These are phyloP conservation scores for Allantophomopsis lycopodina DNA, from an alignment of 2,329 filamentous ascomycete species.

Conservation along the genomic window DNA sequence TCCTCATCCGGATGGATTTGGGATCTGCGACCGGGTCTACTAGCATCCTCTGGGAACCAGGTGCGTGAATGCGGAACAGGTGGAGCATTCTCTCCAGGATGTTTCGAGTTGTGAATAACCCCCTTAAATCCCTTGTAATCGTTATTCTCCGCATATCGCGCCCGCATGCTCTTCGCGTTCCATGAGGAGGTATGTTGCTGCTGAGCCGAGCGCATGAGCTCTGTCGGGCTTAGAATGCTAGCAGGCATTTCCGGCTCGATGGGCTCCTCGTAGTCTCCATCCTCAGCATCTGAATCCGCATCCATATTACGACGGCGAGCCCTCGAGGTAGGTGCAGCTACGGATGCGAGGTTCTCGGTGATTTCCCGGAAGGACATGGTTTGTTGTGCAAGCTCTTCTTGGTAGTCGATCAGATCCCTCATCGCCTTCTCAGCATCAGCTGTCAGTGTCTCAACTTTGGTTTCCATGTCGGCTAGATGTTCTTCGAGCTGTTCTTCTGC, in stretches of 20 bases:
- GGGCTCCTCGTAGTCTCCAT: conserved; percentile 26
- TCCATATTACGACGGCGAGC: conserved; percentile 6
- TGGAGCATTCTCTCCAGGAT: conserved; percentile 35
- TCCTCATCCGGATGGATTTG: conserved; percentile 23
- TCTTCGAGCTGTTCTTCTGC: conserved; percentile 25
- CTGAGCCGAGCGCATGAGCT: conserved; percentile 21
- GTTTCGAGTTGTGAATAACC: conserved; percentile 44
- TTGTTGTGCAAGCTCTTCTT: conserved; percentile 25
- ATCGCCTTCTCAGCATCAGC: conserved; percentile 40
- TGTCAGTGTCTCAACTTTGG: conserved; percentile 35
- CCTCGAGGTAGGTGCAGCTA: conserved; percentile 9
- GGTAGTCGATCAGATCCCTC: conserved; percentile 41
- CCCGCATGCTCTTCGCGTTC: conserved; percentile 21
- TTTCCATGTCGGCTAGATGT: conserved; percentile 19
- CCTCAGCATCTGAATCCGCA: conserved; percentile 21
- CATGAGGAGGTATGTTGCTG: conserved; percentile 20
- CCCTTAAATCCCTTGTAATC: conserved; percentile 46
- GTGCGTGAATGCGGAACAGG: conserved; percentile 39
- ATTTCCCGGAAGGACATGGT: conserved; percentile 15
- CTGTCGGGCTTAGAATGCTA: conserved; percentile 18
- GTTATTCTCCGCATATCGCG: conserved; percentile 43
- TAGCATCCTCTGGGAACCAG: conserved; percentile 38
- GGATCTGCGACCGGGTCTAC: conserved; percentile 3
- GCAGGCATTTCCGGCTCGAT: conserved; percentile 6
- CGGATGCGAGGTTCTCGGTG: conserved; percentile 12